Percentiles rank a stretch among this genome's conserved stretches.
Evolutionary conservation across 2,329 filamentous ascomycete genomes (phyloP).

Genomic region (Alternaria sp.): DNA sequence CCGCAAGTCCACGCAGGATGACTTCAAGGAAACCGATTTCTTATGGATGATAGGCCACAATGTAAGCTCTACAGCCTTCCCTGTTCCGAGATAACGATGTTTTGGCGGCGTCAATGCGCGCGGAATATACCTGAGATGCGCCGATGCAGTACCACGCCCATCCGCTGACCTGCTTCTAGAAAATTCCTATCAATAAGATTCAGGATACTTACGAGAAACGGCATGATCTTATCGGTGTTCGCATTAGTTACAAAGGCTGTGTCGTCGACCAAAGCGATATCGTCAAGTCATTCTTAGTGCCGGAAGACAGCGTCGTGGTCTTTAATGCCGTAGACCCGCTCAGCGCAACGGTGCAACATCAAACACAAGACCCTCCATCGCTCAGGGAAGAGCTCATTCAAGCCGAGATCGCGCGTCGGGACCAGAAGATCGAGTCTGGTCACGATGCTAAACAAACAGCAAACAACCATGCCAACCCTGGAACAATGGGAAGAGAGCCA

Average conservation of each 20-base stretch:
- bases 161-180: conserved; percentile 14
- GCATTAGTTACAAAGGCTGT: conserved; percentile 22
- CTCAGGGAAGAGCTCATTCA: not conserved
- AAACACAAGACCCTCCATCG: not conserved
- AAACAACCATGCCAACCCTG: not conserved
- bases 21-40: conserved; percentile 33
- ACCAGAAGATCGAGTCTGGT: not conserved
- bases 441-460: not conserved
- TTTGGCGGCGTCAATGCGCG: not conserved
- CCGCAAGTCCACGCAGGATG: conserved; percentile 17
- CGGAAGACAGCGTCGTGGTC: conserved; percentile 7
- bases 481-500: not conserved
- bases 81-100: not conserved
- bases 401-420: not conserved
- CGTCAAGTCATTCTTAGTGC: conserved; percentile 8
- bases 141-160: not conserved
- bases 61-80: conserved; percentile 23
- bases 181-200: conserved; percentile 28
- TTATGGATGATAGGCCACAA: conserved; percentile 45
- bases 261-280: conserved; percentile 1
- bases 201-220: conserved; percentile 18
- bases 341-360: not conserved
- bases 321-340: conserved; percentile 1
- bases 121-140: not conserved
- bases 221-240: conserved; percentile 12